phyloP scores from a whole-genome alignment of 2,329 filamentous ascomycete genomes.

The Coccinonectria pachysandricola region DNA sequence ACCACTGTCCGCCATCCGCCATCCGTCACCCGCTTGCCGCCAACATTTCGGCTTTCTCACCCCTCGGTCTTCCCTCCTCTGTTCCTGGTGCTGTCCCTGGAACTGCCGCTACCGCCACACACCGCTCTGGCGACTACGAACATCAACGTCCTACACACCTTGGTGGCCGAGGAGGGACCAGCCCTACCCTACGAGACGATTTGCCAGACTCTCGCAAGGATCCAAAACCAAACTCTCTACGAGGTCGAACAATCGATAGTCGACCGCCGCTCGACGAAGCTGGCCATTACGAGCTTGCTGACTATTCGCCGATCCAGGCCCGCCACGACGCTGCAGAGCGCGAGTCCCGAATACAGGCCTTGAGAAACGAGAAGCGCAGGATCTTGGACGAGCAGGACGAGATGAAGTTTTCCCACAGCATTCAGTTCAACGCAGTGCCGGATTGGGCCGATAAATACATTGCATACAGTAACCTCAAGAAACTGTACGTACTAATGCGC shows the following conservation, averaged over 20 bases:
- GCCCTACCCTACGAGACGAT: too few species aligned
- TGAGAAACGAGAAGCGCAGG: constrained; percentile 52
- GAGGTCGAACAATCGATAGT: too few species aligned
- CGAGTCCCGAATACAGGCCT: constrained; percentile 28
- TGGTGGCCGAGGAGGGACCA: constrained; percentile 28
- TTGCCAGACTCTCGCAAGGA: too few species aligned
- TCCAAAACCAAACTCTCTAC: too few species aligned
- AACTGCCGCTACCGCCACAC: constrained; percentile 3
- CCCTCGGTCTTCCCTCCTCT: constrained; percentile 29
- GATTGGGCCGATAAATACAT: constrained; percentile 99
- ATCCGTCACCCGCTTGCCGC: too few species aligned
- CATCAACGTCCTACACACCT: constrained; percentile 14
- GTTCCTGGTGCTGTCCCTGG: constrained; percentile 20
- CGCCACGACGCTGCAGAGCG: constrained; percentile 21
- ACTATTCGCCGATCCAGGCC: constrained; percentile 25
- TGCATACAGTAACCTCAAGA: constrained; percentile 97
- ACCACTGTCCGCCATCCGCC: too few species aligned
- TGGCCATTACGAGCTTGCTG: constrained; percentile 31
- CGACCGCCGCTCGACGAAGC: constrained; percentile 2
- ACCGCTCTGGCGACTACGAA: constrained; percentile 10
- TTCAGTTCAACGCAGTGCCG: constrained; percentile 99
- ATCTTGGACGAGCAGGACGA: constrained; percentile 66
- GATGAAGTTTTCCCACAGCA: constrained; percentile 99
- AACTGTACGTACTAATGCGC: constrained; percentile 58
- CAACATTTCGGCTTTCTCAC: constrained; percentile 25